Evolutionary conservation across 768 basidiomycete species (phyloP), one percentile per base, ranked within the genome.

Genomic region (Coprinellus aureogranulatus): DNA sequence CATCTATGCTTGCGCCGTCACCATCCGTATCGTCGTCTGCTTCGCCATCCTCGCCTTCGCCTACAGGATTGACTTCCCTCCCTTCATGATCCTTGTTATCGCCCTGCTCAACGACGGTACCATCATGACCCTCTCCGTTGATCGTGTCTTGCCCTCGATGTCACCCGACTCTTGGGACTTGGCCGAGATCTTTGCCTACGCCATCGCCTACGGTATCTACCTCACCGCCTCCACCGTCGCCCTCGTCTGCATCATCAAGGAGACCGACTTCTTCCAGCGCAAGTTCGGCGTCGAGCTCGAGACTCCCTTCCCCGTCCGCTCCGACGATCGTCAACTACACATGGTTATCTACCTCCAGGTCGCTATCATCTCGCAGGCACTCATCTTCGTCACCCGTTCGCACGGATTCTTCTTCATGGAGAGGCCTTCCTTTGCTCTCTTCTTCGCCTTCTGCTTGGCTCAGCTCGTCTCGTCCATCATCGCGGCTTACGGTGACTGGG

Each of bases 1-100:
- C 53, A 97, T 98, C 78, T 94, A 94, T 70, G 91, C 92, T 41
- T 94, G 92, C 69, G 86, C 92, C 41, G 93, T 96, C 67, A 98
- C 95, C 61, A 97, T 97, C 76, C 95, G 95, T 90, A 97, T 98
- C 74, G 95, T 98, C 66, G 91, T 97, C 65, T 94, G 92, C 75
- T 98, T 98, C 77, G 88, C 94, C 63, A 86, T 98, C 77, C 82
- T 98, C 69, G 91, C 93, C 45, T 98, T 98, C 72, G 90, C 89
- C 34, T 98, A 94, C 87, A 86, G 88, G 80, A 94, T 96, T 75
- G 92, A 97, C 75, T 98, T 98, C 92, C 96, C 96, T 66, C 94
- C 96, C 16, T 98, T 98, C 86, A 98, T 98, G 96, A 85, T 98
- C 63, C 90, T 98, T 72, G 91, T 98, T 75, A 95, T 98, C 63